Evolutionary conservation across 371 early-diverging fungal genomes (phyloP).

Genomic region (Choanephora cucurbitarum): DNA sequence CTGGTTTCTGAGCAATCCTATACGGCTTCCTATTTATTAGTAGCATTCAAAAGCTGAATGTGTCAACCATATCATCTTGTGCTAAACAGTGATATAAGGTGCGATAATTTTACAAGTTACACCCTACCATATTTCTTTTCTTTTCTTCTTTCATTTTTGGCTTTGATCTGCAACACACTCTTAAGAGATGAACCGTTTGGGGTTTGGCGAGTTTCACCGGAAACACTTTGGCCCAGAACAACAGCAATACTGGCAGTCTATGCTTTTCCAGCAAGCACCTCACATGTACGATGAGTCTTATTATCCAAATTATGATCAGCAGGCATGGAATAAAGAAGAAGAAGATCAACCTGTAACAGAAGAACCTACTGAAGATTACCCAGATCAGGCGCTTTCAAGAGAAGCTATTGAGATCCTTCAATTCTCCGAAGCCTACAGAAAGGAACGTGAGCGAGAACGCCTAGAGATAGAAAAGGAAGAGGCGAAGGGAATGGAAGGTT

Average conservation of each 20-base stretch:
- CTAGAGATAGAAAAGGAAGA: constrained; percentile 16
- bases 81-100: no score
- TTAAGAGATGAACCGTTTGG: constrained; percentile 20
- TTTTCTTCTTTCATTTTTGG: no score
- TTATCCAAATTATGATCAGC: neutral
- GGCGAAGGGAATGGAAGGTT: constrained; percentile 22
- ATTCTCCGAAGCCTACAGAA: constrained; percentile 43
- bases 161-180: no score
- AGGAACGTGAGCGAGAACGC: constrained; percentile 26
- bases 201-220: constrained; percentile 26
- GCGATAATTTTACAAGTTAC: no score
- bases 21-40: no score
- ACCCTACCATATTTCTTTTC: no score
- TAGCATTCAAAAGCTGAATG: no score
- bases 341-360: neutral
- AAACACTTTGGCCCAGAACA: constrained; percentile 31
- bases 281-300: constrained; percentile 4
- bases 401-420: constrained; percentile 44
- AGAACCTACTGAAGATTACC: constrained; percentile 5
- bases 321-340: neutral
- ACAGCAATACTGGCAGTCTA: constrained; percentile 15
- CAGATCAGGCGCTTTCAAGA: constrained; percentile 19
- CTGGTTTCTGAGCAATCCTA: no score
- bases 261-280: constrained; percentile 10
- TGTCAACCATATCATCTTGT: no score